Percentiles rank a stretch among this genome's conserved stretches.
These are phyloP conservation scores for Hymenoscyphus linearis DNA, from an alignment of 2,329 filamentous ascomycete species.

Conservation along the genomic window DNA sequence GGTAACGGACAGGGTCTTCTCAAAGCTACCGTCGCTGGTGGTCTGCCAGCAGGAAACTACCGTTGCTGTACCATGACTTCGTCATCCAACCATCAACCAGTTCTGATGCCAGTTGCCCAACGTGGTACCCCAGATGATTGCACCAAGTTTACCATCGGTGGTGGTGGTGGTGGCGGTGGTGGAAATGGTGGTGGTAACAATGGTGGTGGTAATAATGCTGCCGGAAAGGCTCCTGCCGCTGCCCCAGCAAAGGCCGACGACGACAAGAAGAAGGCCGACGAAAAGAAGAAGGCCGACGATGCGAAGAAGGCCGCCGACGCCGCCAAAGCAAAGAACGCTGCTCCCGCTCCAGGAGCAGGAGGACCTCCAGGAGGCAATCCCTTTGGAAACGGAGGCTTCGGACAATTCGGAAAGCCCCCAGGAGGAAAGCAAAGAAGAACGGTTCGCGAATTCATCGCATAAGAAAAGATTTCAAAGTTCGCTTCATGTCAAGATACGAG, in stretches of 20 bases:
- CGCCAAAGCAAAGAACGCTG: no score
- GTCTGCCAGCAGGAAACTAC: conserved; percentile 39
- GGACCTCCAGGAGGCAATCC: no score
- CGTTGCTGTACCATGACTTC: conserved; percentile 40
- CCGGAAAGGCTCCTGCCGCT: neutral
- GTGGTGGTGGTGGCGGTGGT: conserved; percentile 22
- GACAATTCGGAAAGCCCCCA: conserved; percentile 5
- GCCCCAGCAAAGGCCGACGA: conserved; percentile 6
- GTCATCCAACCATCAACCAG: conserved; percentile 40
- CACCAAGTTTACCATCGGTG: conserved; percentile 37
- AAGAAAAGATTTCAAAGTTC: conserved; percentile 2
- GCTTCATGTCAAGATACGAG: conserved; percentile 5
- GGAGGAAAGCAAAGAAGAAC: no score
- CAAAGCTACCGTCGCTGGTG: conserved; percentile 34
- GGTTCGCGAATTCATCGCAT: conserved; percentile 21
- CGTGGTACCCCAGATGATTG: conserved; percentile 43
- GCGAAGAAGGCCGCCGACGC: no score
- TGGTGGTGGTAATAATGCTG: conserved; percentile 13
- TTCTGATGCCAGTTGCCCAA: conserved; percentile 41
- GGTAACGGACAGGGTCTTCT: conserved; percentile 37
- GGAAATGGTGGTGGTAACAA: conserved; percentile 11
- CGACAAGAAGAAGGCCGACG: conserved; percentile 26
- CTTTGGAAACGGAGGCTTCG: conserved; percentile 5
- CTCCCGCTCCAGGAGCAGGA: no score
- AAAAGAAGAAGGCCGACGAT: conserved; percentile 21